Evolutionary conservation across 352 stramenopile species (phyloP).

Genomic region (Peronospora belbahrii): DNA sequence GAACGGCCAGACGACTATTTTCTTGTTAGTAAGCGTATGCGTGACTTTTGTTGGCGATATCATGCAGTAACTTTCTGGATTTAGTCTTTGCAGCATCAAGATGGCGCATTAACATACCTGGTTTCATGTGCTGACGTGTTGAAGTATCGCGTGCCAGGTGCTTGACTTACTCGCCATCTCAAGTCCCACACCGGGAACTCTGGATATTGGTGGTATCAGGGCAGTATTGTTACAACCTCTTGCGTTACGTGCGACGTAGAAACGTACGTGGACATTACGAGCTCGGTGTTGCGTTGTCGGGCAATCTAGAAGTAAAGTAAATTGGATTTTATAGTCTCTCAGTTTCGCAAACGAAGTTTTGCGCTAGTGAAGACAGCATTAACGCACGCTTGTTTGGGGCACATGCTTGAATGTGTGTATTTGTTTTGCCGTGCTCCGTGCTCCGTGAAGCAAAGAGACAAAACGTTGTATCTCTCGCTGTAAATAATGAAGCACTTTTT

Average conservation of each 20-base stretch:
- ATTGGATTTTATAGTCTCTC: slow-evolving; percentile 46
- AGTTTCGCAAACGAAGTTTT: slow-evolving; percentile 55
- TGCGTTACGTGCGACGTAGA: slow-evolving; percentile 32
- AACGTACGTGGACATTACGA: slow-evolving; percentile 40
- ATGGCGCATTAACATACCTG: slow-evolving; percentile 37
- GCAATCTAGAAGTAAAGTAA: slow-evolving; percentile 34
- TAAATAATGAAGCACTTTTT: no score
- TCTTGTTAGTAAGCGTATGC: slow-evolving; percentile 32
- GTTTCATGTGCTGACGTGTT: slow-evolving; percentile 34
- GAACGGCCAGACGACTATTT: slow-evolving; percentile 40
- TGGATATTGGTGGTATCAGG: slow-evolving; percentile 51
- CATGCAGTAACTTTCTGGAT: slow-evolving; percentile 61
- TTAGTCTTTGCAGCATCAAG: slow-evolving; percentile 42
- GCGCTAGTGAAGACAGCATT: slow-evolving; percentile 36
- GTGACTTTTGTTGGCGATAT: slow-evolving; percentile 43
- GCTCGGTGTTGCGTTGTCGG: slow-evolving; percentile 52
- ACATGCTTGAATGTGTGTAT: not conserved
- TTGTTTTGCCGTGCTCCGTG: not conserved
- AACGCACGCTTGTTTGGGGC: slow-evolving; percentile 12
- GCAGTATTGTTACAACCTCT: slow-evolving; percentile 52
- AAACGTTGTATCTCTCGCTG: not conserved
- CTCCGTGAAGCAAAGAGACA: not conserved
- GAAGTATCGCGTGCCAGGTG: slow-evolving; percentile 44
- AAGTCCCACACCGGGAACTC: slow-evolving; percentile 34
- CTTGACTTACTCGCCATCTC: slow-evolving; percentile 30